Evolutionary conservation across 176 grass and related monocot genomes (phyloP).

Genomic region (Oryza australiensis): DNA sequence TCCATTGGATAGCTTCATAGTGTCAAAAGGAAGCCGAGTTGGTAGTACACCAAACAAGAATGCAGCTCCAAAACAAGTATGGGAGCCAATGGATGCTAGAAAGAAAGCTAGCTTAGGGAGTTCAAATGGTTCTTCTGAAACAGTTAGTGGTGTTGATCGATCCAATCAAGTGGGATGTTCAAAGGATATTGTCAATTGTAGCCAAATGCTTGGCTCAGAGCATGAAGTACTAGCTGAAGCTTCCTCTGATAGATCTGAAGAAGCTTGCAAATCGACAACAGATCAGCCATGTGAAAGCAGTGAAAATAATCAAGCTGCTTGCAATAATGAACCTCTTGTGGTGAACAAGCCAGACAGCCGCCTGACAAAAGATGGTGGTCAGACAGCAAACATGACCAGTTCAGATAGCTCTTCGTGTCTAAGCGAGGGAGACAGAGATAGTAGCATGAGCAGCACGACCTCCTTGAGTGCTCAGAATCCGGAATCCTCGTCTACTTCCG

Average conservation of each 20-base stretch:
- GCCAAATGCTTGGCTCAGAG: slow-evolving; percentile 10
- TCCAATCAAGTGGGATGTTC: slow-evolving; percentile 29
- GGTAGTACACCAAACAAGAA: slow-evolving; percentile 53
- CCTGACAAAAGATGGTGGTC: slow-evolving; percentile 34
- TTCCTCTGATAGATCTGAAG: slow-evolving; percentile 31
- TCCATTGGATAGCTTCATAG: slow-evolving; percentile 37
- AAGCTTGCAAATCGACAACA: slow-evolving; percentile 24
- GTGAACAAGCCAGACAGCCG: slow-evolving; percentile 33
- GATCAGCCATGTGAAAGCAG: slow-evolving; percentile 16
- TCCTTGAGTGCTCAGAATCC: slow-evolving; percentile 63
- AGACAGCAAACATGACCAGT: slow-evolving; percentile 35
- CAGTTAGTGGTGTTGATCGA: slow-evolving; percentile 14
- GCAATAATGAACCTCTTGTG: background rate
- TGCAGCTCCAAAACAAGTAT: slow-evolving; percentile 64
- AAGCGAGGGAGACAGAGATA: slow-evolving; percentile 73
- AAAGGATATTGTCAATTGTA: slow-evolving; percentile 3
- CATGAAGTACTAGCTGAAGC: slow-evolving; percentile 23
- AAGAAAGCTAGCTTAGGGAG: slow-evolving; percentile 49
- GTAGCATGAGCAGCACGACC: slow-evolving; percentile 63
- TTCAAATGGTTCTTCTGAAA: slow-evolving; percentile 19
- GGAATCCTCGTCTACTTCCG: slow-evolving; percentile 75
- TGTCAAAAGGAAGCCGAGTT: slow-evolving; percentile 56
- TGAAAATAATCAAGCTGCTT: slow-evolving; percentile 29
- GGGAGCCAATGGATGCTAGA: slow-evolving; percentile 79
- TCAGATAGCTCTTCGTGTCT: slow-evolving; percentile 76